Conservation (phyloP, 2,329 filamentous ascomycete genomes). For the Fusarium sambucinum region DNA sequence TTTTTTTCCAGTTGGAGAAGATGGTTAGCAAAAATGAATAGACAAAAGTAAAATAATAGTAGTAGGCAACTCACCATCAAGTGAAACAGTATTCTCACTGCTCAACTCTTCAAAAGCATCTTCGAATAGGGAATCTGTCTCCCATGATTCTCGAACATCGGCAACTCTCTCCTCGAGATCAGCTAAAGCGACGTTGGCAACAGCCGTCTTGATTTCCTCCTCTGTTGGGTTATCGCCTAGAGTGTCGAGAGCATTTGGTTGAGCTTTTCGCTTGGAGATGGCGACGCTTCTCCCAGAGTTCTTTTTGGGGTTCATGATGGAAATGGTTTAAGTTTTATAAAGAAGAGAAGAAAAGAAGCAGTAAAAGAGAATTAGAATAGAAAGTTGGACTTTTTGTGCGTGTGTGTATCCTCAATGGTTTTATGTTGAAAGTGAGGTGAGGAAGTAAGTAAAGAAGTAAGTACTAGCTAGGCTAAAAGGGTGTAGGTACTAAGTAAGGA, state of each 20-base stretch:
- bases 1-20: slow-evolving; percentile 32
- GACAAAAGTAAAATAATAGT: neutral
- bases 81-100: slow-evolving; percentile 62
- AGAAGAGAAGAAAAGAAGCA: neutral
- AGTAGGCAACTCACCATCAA: slow-evolving; percentile 57
- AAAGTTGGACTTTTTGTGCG: slow-evolving; percentile 1
- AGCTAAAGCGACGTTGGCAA: slow-evolving; percentile 53
- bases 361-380: neutral
- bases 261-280: slow-evolving; percentile 51
- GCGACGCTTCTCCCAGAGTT: slow-evolving; percentile 50
- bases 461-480: slow-evolving; percentile 2
- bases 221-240: slow-evolving; percentile 52
- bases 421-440: slow-evolving; percentile 7
- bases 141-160: slow-evolving; percentile 69
- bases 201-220: slow-evolving; percentile 54
- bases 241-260: slow-evolving; percentile 54
- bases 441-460: slow-evolving; percentile 1
- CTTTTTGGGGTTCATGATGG: slow-evolving; percentile 50
- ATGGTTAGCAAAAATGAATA: slow-evolving; percentile 15
- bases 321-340: neutral
- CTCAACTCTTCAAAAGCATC: slow-evolving; percentile 70
- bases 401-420: neutral
- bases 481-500: slow-evolving; percentile 26
- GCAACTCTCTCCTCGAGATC: slow-evolving; percentile 66
- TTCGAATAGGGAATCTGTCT: slow-evolving; percentile 73